Percentiles rank a stretch among this genome's conserved stretches.
These are phyloP conservation scores for Umbelopsis isabellina DNA, from an alignment of 192 early-diverging fungal species.

Conservation along the genomic window DNA sequence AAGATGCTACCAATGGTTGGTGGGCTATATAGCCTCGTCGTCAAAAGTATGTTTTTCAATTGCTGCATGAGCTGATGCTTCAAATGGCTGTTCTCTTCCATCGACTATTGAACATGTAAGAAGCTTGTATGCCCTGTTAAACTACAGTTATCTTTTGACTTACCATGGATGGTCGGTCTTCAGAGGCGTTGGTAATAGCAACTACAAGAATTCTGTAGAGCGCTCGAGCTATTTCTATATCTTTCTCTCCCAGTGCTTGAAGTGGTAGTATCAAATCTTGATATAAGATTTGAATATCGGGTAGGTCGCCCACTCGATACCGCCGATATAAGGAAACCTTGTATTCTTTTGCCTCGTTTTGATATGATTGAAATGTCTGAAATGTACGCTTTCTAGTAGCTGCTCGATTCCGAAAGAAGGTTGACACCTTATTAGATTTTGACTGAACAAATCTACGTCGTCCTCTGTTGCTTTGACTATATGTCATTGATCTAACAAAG, in stretches of 20 bases:
- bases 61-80: slow-evolving; percentile 31
- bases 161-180: slow-evolving; percentile 39
- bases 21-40: slow-evolving; percentile 40
- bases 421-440: neutral
- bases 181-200: slow-evolving; percentile 35
- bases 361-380: slow-evolving; percentile 24
- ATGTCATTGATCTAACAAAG: neutral
- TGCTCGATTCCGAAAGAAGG: slow-evolving; percentile 48
- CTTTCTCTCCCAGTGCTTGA: slow-evolving; percentile 56
- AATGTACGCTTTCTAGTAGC: slow-evolving; percentile 46
- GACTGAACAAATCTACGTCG: slow-evolving; percentile 24
- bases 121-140: neutral
- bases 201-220: slow-evolving; percentile 47
- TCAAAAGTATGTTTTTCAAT: slow-evolving; percentile 40
- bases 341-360: slow-evolving; percentile 52
- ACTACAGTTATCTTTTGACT: neutral
- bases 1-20: slow-evolving; percentile 55
- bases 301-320: slow-evolving; percentile 72
- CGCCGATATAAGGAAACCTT: slow-evolving; percentile 63
- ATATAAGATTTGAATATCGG: slow-evolving; percentile 74
- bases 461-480: neutral
- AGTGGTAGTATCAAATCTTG: slow-evolving; percentile 71
- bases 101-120: slow-evolving; percentile 3
- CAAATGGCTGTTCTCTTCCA: slow-evolving; percentile 27
- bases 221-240: slow-evolving; percentile 63